These are phyloP conservation scores for Sequoia sempervirens DNA, from an alignment of 75 land plant species.

Conservation along the genomic window DNA sequence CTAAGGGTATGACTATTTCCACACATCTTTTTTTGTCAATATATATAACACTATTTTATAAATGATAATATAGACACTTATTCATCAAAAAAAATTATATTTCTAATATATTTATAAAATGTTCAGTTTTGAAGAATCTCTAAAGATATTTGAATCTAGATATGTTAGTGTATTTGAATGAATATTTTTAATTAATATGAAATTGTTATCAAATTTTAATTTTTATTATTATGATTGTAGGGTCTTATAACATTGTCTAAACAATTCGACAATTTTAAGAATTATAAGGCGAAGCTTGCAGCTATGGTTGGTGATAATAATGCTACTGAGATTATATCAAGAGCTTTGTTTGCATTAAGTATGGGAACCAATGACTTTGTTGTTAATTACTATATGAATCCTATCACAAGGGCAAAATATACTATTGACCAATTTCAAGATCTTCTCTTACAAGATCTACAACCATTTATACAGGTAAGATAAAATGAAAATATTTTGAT, in stretches of 20 bases:
- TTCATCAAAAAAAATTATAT: no score
- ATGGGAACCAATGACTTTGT: constrained; percentile 48
- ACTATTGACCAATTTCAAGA: constrained; percentile 22
- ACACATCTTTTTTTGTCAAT: no score
- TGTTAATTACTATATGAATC: constrained; percentile 20
- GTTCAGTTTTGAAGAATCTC: no score
- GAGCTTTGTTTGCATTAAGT: constrained; percentile 27
- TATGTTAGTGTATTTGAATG: no score
- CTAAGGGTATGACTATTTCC: no score
- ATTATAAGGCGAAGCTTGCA: background rate
- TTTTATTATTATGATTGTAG: background rate
- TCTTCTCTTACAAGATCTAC: constrained; percentile 20
- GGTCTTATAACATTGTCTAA: background rate
- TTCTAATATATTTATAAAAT: no score
- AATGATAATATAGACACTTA: no score
- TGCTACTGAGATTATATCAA: constrained; percentile 11
- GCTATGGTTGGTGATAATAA: constrained; percentile 13
- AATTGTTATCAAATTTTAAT: background rate
- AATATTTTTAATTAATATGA: background rate
- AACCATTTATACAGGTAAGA: constrained; percentile 24
- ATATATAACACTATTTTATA: no score
- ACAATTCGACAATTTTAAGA: background rate
- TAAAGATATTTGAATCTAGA: no score
- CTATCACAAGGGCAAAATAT: constrained; percentile 15
- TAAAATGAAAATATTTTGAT: no score